Percentiles rank a stretch among this genome's conserved stretches.
phyloP scores from a whole-genome alignment of 805 yeast genomes.

The Myxozyma melibiosi region DNA sequence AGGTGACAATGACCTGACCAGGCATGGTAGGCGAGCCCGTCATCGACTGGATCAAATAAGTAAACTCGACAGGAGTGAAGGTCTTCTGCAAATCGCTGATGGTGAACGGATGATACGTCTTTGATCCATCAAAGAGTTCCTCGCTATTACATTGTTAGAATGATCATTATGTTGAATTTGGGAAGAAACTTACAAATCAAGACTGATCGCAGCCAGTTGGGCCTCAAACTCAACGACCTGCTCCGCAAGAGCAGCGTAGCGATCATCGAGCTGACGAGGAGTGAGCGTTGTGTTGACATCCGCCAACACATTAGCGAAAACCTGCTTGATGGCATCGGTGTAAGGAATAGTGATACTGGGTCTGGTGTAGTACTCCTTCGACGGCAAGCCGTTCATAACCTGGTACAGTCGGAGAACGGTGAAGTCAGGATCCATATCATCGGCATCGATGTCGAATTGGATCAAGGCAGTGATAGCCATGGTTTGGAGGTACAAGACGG shows the following conservation, averaged over 20 bases:
- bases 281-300: conserved; percentile 19
- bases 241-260: conserved; percentile 26
- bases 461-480: conserved; percentile 29
- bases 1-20: conserved; percentile 22
- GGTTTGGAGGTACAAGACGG: conserved; percentile 23
- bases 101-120: conserved; percentile 31
- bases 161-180: neutral
- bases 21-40: conserved; percentile 23
- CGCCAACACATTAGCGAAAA: conserved; percentile 24
- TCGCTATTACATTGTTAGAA: conserved; percentile 9
- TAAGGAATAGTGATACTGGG: conserved; percentile 17
- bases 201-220: conserved; percentile 21
- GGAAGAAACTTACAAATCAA: conserved; percentile 23
- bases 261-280: conserved; percentile 11
- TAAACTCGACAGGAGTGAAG: conserved; percentile 24
- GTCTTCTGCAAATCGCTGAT: conserved; percentile 20
- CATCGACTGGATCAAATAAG: conserved; percentile 16
- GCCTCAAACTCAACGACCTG: conserved; percentile 30
- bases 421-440: conserved; percentile 31
- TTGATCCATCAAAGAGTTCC: conserved; percentile 29
- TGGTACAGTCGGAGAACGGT: conserved; percentile 23
- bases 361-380: conserved; percentile 28
- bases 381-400: conserved; percentile 32
- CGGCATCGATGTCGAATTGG: conserved; percentile 31
- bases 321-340: conserved; percentile 23